Evolutionary conservation across 2,329 filamentous ascomycete genomes (phyloP).

Genomic region (Aspergillus sp.): DNA sequence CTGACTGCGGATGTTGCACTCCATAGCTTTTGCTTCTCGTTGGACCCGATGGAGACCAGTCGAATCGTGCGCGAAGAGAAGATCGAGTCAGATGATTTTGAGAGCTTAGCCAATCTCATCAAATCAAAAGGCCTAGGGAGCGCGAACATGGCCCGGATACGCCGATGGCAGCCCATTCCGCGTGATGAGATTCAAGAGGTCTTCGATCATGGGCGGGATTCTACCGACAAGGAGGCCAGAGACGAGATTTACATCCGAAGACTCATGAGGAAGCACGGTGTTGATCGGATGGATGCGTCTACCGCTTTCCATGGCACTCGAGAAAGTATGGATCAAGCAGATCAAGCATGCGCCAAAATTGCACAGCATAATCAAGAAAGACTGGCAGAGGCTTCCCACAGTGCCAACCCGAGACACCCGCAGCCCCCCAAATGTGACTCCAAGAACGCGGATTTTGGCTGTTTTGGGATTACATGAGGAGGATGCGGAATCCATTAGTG

Average conservation of each 20-base stretch:
- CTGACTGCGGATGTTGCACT: not conserved
- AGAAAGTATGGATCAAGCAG: not conserved
- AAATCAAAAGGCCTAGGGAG: not conserved
- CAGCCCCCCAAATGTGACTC: constrained; percentile 5
- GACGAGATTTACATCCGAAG: not conserved
- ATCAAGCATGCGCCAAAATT: not conserved
- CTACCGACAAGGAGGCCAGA: not conserved
- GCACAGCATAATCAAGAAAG: not conserved
- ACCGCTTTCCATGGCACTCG: not conserved
- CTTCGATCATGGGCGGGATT: not conserved
- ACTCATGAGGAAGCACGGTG: constrained; percentile 1
- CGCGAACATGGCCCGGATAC: not conserved
- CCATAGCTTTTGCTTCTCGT: not conserved
- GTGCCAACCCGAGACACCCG: constrained; percentile 7
- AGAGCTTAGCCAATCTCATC: not conserved
- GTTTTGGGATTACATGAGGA: constrained; percentile 4
- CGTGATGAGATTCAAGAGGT: not conserved
- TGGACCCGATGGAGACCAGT: not conserved
- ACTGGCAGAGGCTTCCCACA: not conserved
- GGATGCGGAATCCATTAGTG: not conserved
- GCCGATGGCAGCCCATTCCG: not conserved
- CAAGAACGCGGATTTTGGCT: constrained; percentile 3
- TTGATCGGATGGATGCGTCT: not conserved
- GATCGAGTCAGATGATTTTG: not conserved
- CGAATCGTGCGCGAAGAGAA: not conserved